Percentiles rank a stretch among this genome's conserved stretches.
Evolutionary conservation across 208 protist genomes (phyloP).

Genomic region (Leishmania lainsoni): DNA sequence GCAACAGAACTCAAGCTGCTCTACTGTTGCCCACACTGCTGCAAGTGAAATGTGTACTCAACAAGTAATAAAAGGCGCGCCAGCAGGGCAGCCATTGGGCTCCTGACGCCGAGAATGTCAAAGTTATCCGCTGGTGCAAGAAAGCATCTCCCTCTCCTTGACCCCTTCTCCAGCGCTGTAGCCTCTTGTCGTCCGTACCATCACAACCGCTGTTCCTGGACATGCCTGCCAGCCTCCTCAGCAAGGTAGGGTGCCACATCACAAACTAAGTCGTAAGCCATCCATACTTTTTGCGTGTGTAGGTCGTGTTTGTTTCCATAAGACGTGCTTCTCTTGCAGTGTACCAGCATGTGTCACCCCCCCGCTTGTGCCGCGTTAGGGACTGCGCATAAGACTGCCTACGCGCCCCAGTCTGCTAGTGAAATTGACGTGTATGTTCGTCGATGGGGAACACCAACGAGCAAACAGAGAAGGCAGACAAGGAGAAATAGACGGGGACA

Average conservation of each 20-base stretch:
- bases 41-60: not conserved
- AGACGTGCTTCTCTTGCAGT: not conserved
- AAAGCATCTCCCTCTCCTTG: no score
- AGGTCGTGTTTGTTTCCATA: not conserved
- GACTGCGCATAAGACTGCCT: not conserved
- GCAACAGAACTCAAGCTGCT: not conserved
- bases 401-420: not conserved
- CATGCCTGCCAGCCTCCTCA: not conserved
- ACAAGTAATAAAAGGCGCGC: not conserved
- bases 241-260: not conserved
- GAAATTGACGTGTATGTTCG: not conserved
- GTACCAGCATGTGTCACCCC: not conserved
- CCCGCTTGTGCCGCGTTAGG: not conserved
- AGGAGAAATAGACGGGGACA: not conserved
- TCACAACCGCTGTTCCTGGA: not conserved
- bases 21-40: not conserved
- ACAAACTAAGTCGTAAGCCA: not conserved
- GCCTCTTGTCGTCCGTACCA: not conserved
- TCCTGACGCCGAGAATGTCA: not conserved
- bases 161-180: not conserved
- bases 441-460: not conserved
- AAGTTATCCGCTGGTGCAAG: not conserved
- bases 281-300: no score
- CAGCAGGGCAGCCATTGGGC: not conserved
- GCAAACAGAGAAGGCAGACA: not conserved